A percentile compares a stretch with the other conserved stretches of the same genome.
These are phyloP conservation scores for Nemania serpens DNA, from an alignment of 2,329 filamentous ascomycete species.

Conservation along the genomic window DNA sequence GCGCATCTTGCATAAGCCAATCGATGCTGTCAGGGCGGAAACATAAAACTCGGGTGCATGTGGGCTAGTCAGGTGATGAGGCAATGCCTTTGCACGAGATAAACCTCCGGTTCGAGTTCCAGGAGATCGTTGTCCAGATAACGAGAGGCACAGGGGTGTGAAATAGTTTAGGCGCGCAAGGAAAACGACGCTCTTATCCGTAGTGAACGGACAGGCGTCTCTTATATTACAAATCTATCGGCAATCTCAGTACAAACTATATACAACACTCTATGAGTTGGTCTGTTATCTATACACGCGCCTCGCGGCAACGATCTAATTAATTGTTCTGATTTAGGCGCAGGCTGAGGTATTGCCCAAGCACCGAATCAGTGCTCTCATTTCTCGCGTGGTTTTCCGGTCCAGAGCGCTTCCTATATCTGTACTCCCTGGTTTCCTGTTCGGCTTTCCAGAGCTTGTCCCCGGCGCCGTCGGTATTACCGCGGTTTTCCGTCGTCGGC, in stretches of 20 bases:
- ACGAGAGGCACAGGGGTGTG: too few relatives aligned
- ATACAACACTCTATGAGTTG: conserved; percentile 22
- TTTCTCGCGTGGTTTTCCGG: conserved; percentile 29
- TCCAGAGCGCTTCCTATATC: background rate
- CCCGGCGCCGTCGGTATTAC: background rate
- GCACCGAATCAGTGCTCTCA: conserved; percentile 37
- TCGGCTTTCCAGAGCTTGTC: conserved; percentile 17
- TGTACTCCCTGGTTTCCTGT: conserved; percentile 1
- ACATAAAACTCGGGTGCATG: background rate
- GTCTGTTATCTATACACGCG: background rate
- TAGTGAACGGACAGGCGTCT: background rate
- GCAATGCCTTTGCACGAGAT: too few relatives aligned
- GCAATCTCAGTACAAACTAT: conserved; percentile 36
- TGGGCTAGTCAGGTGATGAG: too few relatives aligned
- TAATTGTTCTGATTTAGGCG: conserved; percentile 28
- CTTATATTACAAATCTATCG: background rate
- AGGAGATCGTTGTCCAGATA: too few relatives aligned
- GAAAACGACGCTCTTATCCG: too few relatives aligned
- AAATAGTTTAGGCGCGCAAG: too few relatives aligned
- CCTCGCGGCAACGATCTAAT: background rate
- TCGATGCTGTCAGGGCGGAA: background rate
- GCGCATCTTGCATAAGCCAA: background rate
- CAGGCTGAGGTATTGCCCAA: conserved; percentile 36
- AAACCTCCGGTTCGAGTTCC: too few relatives aligned
- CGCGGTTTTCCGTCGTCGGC: conserved; percentile 1